Conservation (phyloP, 345 rosid species). For the Geranium rotundifolium region DNA sequence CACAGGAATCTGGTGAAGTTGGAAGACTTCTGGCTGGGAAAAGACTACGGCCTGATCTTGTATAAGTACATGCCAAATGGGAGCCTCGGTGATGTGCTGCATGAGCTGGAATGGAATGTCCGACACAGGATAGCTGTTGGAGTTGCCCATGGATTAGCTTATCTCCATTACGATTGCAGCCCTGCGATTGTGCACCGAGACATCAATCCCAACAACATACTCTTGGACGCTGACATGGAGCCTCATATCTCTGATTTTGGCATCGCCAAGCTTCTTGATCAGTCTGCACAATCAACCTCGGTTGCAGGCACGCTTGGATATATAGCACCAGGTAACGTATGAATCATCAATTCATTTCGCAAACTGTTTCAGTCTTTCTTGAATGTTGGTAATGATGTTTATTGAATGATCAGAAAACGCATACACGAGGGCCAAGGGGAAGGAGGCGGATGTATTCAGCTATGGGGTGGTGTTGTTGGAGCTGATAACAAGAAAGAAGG, state of each 20-base stretch:
- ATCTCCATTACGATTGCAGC: slow-evolving; percentile 68
- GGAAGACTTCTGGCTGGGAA: slow-evolving; percentile 72
- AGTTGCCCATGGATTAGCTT: slow-evolving; percentile 61
- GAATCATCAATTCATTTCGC: background rate
- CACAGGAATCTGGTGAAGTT: slow-evolving; percentile 63
- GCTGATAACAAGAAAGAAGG: slow-evolving; percentile 43
- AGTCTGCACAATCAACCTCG: slow-evolving; percentile 27
- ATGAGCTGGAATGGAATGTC: slow-evolving; percentile 46
- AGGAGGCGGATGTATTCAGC: slow-evolving; percentile 58
- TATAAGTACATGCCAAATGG: slow-evolving; percentile 64
- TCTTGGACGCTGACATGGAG: slow-evolving; percentile 57
- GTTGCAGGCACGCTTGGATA: slow-evolving; percentile 68
- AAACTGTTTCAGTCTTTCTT: no score
- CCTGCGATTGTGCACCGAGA: slow-evolving; percentile 73
- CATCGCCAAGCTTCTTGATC: slow-evolving; percentile 55
- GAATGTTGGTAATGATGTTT: no score
- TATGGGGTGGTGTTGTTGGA: slow-evolving; percentile 63
- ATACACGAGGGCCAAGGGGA: slow-evolving; percentile 33
- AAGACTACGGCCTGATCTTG: slow-evolving; percentile 54
- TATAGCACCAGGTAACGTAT: slow-evolving; percentile 90
- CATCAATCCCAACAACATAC: slow-evolving; percentile 72
- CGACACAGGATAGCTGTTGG: slow-evolving; percentile 57
- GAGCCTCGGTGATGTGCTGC: slow-evolving; percentile 56
- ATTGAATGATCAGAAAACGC: slow-evolving; percentile 59
- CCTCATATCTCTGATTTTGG: slow-evolving; percentile 83